Percentiles rank a stretch among this genome's conserved stretches.
phyloP scores from a whole-genome alignment of 768 basidiomycete genomes.

The Lentinula lateritia region DNA sequence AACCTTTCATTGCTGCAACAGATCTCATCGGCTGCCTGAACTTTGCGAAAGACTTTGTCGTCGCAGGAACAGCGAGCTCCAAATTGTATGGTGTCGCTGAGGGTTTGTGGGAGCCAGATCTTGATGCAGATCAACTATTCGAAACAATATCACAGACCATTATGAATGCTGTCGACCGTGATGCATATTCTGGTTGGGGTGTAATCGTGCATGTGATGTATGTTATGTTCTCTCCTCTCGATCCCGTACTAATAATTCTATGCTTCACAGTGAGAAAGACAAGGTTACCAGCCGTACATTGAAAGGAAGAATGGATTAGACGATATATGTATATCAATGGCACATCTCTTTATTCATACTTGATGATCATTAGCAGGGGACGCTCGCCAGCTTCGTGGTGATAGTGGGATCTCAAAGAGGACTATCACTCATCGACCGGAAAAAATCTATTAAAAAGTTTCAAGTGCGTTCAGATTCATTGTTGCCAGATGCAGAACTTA shows the following conservation, averaged over 20 bases:
- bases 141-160: constrained; percentile 97
- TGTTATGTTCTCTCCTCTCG: constrained; percentile 24
- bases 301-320: constrained; percentile 86
- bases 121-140: constrained; percentile 94
- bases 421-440: no score
- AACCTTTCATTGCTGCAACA: constrained; percentile 92
- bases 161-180: constrained; percentile 91
- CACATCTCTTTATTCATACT: neutral
- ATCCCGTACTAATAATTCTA: neutral
- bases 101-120: constrained; percentile 95
- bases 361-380: neutral
- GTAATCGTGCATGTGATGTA: constrained; percentile 93
- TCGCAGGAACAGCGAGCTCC: constrained; percentile 85
- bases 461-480: no score
- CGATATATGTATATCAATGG: constrained; percentile 8
- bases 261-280: constrained; percentile 55
- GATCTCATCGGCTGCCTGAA: constrained; percentile 93
- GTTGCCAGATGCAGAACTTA: no score
- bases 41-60: constrained; percentile 95
- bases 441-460: no score
- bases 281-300: constrained; percentile 77
- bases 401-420: no score
- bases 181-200: constrained; percentile 97
- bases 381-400: no score
- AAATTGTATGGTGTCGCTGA: constrained; percentile 98